phyloP scores from a whole-genome alignment of 345 rosid genomes.

The Leavenworthia alabamica region DNA sequence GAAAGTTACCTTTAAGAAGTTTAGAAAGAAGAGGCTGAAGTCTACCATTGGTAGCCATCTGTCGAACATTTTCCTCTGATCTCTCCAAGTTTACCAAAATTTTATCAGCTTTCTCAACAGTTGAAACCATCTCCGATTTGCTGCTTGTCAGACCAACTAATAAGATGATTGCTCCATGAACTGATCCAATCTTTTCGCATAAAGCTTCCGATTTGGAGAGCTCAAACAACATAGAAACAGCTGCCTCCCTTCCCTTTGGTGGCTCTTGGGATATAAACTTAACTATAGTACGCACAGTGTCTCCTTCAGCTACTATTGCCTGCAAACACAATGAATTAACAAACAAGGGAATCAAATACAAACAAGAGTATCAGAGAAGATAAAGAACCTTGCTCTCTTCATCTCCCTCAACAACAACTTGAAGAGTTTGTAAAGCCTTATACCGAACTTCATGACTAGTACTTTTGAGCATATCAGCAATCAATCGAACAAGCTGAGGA shows the following conservation, averaged over 20 bases:
- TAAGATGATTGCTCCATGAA: conserved; percentile 83
- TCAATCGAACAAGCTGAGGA: conserved; percentile 65
- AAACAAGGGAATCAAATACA: conserved; percentile 4
- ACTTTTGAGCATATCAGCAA: conserved; percentile 69
- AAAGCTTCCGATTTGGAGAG: conserved; percentile 76
- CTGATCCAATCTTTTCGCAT: conserved; percentile 84
- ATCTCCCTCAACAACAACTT: conserved; percentile 70
- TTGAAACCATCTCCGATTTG: conserved; percentile 67
- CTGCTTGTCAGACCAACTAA: conserved; percentile 90
- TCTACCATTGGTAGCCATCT: conserved; percentile 90
- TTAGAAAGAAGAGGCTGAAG: conserved; percentile 73
- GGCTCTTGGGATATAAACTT: conserved; percentile 71
- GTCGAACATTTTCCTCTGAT: conserved; percentile 72
- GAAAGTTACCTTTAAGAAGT: conserved; percentile 68
- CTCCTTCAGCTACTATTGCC: conserved; percentile 86
- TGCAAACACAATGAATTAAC: conserved; percentile 28
- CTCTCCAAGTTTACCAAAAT: conserved; percentile 73
- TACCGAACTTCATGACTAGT: conserved; percentile 67
- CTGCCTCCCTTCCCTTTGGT: conserved; percentile 77
- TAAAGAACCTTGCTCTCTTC: conserved; percentile 69
- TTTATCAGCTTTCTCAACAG: conserved; percentile 81
- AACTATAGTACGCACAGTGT: conserved; percentile 81
- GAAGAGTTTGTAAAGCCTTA: conserved; percentile 71
- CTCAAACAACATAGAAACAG: conserved; percentile 78
- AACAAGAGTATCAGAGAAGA: conserved; percentile 12